Evolutionary conservation across 495 filamentous ascomycete species (phyloP), one percentile per base, ranked within the genome.

Genomic region (Tuber brumale): DNA sequence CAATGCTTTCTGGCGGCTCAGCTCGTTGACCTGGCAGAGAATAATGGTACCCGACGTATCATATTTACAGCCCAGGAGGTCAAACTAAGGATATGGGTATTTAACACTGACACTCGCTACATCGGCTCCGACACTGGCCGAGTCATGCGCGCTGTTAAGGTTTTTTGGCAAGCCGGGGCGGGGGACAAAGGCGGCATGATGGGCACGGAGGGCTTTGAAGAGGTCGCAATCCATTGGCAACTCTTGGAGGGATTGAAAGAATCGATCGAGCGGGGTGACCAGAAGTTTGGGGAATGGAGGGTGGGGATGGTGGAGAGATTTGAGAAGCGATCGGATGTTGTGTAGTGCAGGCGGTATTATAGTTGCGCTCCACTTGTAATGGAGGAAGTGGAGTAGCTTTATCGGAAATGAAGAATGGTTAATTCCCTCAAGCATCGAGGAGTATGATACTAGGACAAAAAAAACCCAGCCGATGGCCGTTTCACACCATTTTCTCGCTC

Each of bases 21-120:
- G 41, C 44, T 75, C 37, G 57, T 75, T 45, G 75, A 77, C 23
- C 51, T 78, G 61, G 79, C 74, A 39, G 69, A 76, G 45, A 73
- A 77, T 4, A 77, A 72, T 35, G 76, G 76, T 9, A 76, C 70
- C 66, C 74, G 76, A 35, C 76, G 66, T 35, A 73, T 76, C 76
- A 79, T 73, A 51, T 43, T 75, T 37, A 73, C 71, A 23, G 70
- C 21, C 66, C 10, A 71, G 72, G n/a, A 73, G 39, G 41, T 57
- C 21, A 61, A 37, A 23, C 51, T 43, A 79, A 85, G 89, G 70
- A 76, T 89, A 18, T 94, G 92, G 92, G 86, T 92, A 18, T 91
- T 94, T 77, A 93, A 91, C 75, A 87, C 88, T 31, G 87, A 91
- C 77, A 87, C 94, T 39, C 84, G 86, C 12, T 94, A 91, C 78